These are phyloP conservation scores for Phaseolus lunatus DNA, from an alignment of 306 rosid genomes.

Conservation along the genomic window DNA sequence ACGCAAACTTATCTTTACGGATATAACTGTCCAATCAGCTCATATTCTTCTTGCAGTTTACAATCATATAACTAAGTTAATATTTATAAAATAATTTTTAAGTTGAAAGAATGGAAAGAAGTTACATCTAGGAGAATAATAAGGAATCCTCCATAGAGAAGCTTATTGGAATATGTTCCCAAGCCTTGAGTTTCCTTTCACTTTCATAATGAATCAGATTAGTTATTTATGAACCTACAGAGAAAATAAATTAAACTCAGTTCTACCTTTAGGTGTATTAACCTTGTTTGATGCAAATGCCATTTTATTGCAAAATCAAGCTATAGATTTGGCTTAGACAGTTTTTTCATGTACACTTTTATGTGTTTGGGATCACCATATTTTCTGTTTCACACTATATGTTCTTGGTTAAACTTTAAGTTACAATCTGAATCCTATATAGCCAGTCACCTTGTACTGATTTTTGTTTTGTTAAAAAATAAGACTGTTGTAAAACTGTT, in stretches of 20 bases:
- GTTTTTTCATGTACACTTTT: constrained; percentile 17
- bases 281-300: background rate
- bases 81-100: background rate
- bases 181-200: background rate
- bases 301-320: constrained; percentile 2
- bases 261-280: background rate
- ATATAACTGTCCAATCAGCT: background rate
- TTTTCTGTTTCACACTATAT: constrained; percentile 17
- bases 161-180: constrained; percentile 33
- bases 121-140: too few relatives aligned
- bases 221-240: constrained; percentile 18
- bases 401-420: constrained; percentile 9
- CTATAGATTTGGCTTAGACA: background rate
- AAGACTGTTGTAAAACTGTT: constrained; percentile 28
- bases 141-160: background rate
- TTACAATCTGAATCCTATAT: constrained; percentile 26
- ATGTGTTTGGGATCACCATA: constrained; percentile 1
- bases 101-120: too few relatives aligned
- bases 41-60: constrained; percentile 20
- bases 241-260: background rate
- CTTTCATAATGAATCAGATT: background rate
- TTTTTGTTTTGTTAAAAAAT: constrained; percentile 31
- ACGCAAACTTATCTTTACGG: background rate
- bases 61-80: constrained; percentile 3
- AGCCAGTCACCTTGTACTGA: constrained; percentile 25